Percentiles rank a stretch among this genome's conserved stretches.
Conservation (phyloP, 495 filamentous ascomycete genomes). For the Trichoderma erinaceum region DNA sequence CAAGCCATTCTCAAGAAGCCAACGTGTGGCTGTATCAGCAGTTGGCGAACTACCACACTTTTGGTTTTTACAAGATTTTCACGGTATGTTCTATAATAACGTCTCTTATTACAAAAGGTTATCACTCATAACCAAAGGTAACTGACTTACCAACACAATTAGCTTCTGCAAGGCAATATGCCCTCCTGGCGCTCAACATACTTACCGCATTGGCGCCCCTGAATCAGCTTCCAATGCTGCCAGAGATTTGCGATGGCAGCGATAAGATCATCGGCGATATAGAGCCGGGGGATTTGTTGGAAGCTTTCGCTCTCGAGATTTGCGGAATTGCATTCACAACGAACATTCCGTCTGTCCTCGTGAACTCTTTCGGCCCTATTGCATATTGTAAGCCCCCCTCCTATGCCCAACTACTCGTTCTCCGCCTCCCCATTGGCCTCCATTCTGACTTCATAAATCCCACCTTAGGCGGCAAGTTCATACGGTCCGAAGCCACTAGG, state of each 20-base stretch:
- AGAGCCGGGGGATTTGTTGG: slow-evolving; percentile 20
- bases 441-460: neutral
- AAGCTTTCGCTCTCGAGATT: slow-evolving; percentile 25
- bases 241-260: neutral
- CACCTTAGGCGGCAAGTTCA: slow-evolving; percentile 19
- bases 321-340: slow-evolving; percentile 34
- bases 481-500: slow-evolving; percentile 22
- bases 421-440: neutral
- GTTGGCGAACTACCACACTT: neutral
- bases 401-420: neutral
- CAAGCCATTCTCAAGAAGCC: neutral
- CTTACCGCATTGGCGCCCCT: neutral
- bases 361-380: slow-evolving; percentile 37
- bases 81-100: neutral
- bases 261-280: neutral
- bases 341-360: slow-evolving; percentile 28
- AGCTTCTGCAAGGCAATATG: neutral
- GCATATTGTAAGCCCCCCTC: slow-evolving; percentile 28
- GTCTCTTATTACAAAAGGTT: neutral
- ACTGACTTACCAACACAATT: neutral
- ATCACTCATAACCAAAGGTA: neutral
- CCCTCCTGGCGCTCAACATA: neutral
- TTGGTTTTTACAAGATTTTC: slow-evolving; percentile 6
- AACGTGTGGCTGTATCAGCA: neutral
- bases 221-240: neutral